Base-by-base conservation (phyloP, 768 basidiomycete species). In the Boletus vinaceobasis region DNA sequence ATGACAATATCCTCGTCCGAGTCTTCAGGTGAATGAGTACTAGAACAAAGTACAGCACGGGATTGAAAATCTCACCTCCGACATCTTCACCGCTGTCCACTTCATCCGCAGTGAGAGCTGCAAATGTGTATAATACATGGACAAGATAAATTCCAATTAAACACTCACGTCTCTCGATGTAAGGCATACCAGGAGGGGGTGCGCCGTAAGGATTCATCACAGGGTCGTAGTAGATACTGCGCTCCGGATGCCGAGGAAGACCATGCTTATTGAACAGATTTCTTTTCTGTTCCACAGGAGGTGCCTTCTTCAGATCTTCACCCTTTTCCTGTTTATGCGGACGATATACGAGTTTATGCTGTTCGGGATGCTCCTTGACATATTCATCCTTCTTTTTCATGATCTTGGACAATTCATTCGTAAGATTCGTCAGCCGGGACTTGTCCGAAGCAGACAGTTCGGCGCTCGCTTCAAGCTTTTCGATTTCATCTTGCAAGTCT, bases 141-240 rank as follows among this genome's bases (percentile, higher is more conserved):
- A 49, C 37, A 17, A 23, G 42, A 43, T 42, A 9, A 23, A 43
- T 43, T 40, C 38, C 14, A 36, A 55, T 47, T 23, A 33, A n/a
- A 35, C 5, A 76, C 88, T 73, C 62, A 95, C 94, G 81, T 74
- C 87, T 73, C 68, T 98, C 92, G 53, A 82, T 74, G 71, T 97
- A 98, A n/a, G 91, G 93, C 93, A 97, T 92, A 7, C 96, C 96
- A 13, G 95, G 96, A 39, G 95, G 95, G 19, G 95, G 85, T 17
- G 93, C 90, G 29, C 94, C 95, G 66, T 79, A 94, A 23, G 93
- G 93, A 67, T 98, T 98, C 83, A 95, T 86, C 39, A 93, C 81
- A 29, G 90, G 82, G 63, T 98, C 90, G 73, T 93, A 98, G 70
- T 96, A 98, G 35, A 95, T 77, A 71, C 90, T 93, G 60, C 91